These are phyloP conservation scores for Lodderomyces oxycetoniae DNA, from an alignment of 1,139 yeast species.

Conservation along the genomic window DNA sequence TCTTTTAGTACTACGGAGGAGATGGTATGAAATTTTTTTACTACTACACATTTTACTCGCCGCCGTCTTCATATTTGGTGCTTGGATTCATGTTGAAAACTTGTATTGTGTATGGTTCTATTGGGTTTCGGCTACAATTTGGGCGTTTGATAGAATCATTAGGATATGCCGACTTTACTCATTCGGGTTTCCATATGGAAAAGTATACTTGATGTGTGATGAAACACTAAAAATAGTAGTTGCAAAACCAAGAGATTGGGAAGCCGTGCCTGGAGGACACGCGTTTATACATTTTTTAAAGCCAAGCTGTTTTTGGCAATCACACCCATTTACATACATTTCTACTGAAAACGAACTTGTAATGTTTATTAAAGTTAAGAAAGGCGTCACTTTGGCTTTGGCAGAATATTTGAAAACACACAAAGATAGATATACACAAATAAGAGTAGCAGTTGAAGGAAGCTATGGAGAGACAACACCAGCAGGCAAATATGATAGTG, in stretches of 20 bases:
- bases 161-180: conserved; percentile 30
- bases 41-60: conserved; percentile 42
- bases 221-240: conserved; percentile 40
- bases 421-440: conserved; percentile 22
- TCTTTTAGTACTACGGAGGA: conserved; percentile 35
- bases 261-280: conserved; percentile 47
- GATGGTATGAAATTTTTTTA: conserved; percentile 43
- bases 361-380: conserved; percentile 33
- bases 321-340: conserved; percentile 41
- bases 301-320: conserved; percentile 37
- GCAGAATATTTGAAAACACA: conserved; percentile 27
- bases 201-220: conserved; percentile 39
- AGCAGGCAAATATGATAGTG: conserved; percentile 26
- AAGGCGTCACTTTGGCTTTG: conserved; percentile 34
- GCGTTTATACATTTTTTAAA: conserved; percentile 46
- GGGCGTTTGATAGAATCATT: conserved; percentile 42
- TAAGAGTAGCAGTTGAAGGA: conserved; percentile 39
- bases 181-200: conserved; percentile 47
- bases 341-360: conserved; percentile 22
- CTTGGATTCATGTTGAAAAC: conserved; percentile 39
- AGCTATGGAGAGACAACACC: conserved; percentile 36
- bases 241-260: conserved; percentile 40
- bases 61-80: conserved; percentile 36
- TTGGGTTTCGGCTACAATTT: conserved; percentile 37
- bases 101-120: conserved; percentile 40